Base-by-base conservation (phyloP, 805 yeast genomes). In the Metschnikowia picachoensis region DNA sequence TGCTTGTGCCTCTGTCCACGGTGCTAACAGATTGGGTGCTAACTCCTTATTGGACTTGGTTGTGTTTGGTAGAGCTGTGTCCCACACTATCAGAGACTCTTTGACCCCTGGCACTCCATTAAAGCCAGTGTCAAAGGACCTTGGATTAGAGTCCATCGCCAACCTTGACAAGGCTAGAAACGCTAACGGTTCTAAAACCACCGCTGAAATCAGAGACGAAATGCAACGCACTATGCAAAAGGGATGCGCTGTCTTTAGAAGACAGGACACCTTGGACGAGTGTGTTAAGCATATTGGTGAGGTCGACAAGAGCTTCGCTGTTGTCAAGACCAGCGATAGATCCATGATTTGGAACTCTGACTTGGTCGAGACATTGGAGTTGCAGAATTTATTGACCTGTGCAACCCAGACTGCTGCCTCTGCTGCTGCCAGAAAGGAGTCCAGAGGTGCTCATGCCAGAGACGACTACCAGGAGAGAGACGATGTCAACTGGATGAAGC, bases 271-370 rank as follows among this genome's bases (percentile, higher is more conserved):
- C 41, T 78, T 92, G 66, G 96, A 90, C 65, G 86, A 82, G 56
- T 97, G 99, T 83, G 97, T 92, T 41, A 72, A 68, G 59, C 82
- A 83, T 59, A 88, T 92, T 63, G 73, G 73, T 50, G 79, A 69
- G 47, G 87, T 92, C 56, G 97, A 91, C 72, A 73, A 78, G 59
- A 69, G 85, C 31, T 85, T 88, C 63, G 70, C 68, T 36, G 82
- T 87, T 61, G 83, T 92, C 54, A 86, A 87, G 65, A 89, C 95
- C 53, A 80, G 91, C 54, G 99, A 92, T 70, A 83, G 97, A 74
- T 89, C 97, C 13, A 89, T 94, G 97, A 91, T 92, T 65, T 92
- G 99, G 99, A 92, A 92, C 79, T 84, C 96, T 41, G 99, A 92
- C 68, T 77, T 92, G 65, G 95, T 91, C 43, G 99, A 92, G 77